Evolutionary conservation across 495 filamentous ascomycete species (phyloP), one percentile per base, ranked within the genome.

Genomic region (Haplographium delicatum): DNA sequence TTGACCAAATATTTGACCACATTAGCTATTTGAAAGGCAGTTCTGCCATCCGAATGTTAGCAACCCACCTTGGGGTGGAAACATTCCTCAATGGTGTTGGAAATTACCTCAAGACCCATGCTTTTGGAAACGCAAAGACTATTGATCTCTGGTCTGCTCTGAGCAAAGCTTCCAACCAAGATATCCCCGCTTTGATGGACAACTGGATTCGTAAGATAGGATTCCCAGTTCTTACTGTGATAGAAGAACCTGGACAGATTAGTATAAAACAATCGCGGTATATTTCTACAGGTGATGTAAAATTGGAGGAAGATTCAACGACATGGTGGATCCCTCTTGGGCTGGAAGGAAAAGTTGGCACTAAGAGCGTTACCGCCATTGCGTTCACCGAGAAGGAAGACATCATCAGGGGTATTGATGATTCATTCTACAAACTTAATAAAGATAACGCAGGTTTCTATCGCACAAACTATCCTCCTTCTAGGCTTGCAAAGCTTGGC

Each of bases 21-120:
- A 96, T 96, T 65, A 93, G 86, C 66, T 98, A 98, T 64, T 74
- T 89, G 38, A 98, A 98, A 68, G 93, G 93, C 37, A 93, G 88
- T 67, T 93, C 89, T 22, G 86, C 91, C 44, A 93, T 98, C 62
- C 82, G 93, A 57, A 96, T 96, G 93, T 68, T 98, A 50, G 88
- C 87, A 40, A 79, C 80, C 47, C 85, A 96, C 64, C 82, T 98
- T 23, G 88, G 88, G 11, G 80, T 83, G 30, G 77, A 95, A 61
- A 85, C 76, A 1, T 98, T 98, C 75, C 74, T 98, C 30, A 76
- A 83, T 55, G 93, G 93, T 34, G 89, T 98, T 37, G 82, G 87
- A 1, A 78, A 80, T 42, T 98, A 98, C 67, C 77, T 98, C 27
- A 89, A 91, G 67, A 75, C 81, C 23, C 85, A 96, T 63, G 80